Evolutionary conservation across 257 asterid genomes (phyloP).

Genomic region (Solanum pinnatisectum): DNA sequence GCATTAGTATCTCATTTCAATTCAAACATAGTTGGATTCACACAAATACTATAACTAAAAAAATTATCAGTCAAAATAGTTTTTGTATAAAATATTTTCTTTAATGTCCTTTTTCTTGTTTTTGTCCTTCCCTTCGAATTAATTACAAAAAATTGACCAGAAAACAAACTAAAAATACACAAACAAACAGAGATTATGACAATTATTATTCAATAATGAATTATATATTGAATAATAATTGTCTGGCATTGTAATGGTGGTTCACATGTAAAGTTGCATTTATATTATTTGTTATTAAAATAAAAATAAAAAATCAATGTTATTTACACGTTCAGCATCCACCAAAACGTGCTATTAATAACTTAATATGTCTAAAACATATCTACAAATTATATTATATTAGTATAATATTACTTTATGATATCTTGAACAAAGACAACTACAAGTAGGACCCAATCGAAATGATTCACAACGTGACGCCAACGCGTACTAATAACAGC

Average conservation of each 20-base stretch:
- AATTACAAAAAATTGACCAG: not conserved
- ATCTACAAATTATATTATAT: not conserved
- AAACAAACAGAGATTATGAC: not conserved
- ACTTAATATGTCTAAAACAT: not conserved
- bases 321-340: constrained; percentile 6
- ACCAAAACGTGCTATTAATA: constrained; percentile 16
- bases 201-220: not conserved
- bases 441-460: not conserved
- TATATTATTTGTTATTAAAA: not conserved
- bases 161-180: not conserved
- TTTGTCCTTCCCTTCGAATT: not conserved
- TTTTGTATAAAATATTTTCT: not conserved
- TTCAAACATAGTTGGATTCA: not conserved
- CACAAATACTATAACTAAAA: not conserved
- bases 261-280: constrained; percentile 1
- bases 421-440: not conserved
- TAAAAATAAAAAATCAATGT: not conserved
- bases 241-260: not conserved
- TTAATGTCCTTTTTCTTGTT: not conserved
- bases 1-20: too few species aligned
- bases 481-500: not conserved
- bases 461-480: not conserved
- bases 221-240: not conserved
- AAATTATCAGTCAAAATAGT: not conserved
- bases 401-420: not conserved